Evolutionary conservation across 345 rosid genomes (phyloP), one percentile per base, ranked within the genome.

Genomic region (Hibiscus syriacus): DNA sequence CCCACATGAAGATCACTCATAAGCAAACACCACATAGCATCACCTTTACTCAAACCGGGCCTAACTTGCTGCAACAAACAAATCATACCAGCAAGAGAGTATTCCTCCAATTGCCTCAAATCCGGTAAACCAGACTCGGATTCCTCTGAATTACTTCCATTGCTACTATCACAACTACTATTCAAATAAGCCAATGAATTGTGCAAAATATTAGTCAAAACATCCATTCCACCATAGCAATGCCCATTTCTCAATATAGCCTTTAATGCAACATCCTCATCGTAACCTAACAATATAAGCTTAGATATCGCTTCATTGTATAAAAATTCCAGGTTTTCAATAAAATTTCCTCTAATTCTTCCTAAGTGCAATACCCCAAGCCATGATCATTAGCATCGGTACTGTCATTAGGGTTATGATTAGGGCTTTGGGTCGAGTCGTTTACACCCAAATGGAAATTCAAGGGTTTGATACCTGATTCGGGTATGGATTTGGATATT

Each of bases 11-110:
- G 94, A 76, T 93, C 97, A 75, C 89, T 87, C 90, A 87, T 82
- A 32, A 93, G 78, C 79, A 90, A 88, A 78, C 96, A 90, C 97
- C 97, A 90, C 98, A 88, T 84, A 11, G 96, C 98, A 82, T 93
- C 97, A 46, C 96, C 94, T 84, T 81, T 87, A 70, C 86, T 90
- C 81, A 93, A 64, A 69, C 80, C 82, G 13, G 98, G 94, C 66
- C 84, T 86, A 64, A 85, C 87, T 77, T 90, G 88, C 70, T 87
- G 94, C 89, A 93, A 63, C 88, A 90, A 79, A 80, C 89, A 90
- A 62, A 93, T 78, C 96, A 90, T 86, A 56, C 85, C 90, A 2
- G 89, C 90, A 64, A 93, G 89, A 0, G 94, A 90, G 71, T 85
- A 84, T 83, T 90, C 96, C 52, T 81, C 85, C 74, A 93, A 66